These are phyloP conservation scores for Stachybotrys chlorohalonatus DNA, from an alignment of 2,329 filamentous ascomycete genomes.

Conservation along the genomic window DNA sequence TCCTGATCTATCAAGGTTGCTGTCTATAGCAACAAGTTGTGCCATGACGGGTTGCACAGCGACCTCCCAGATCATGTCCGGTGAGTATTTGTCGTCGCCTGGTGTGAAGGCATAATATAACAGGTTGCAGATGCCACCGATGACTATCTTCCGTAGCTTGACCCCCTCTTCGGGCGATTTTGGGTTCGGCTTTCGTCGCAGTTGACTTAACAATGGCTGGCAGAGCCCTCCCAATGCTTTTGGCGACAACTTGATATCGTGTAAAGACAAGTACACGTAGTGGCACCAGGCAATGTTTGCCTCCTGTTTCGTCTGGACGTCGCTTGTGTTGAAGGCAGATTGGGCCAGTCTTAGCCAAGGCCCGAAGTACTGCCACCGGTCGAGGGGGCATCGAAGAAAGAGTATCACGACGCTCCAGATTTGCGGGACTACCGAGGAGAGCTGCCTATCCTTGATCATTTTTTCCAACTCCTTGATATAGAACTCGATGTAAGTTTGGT, in stretches of 20 bases:
- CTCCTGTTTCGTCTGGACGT: constrained; percentile 60
- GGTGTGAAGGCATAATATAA: constrained; percentile 79
- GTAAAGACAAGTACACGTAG: constrained; percentile 65
- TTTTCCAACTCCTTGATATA: constrained; percentile 57
- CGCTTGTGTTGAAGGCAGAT: constrained; percentile 72
- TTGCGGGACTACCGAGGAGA: constrained; percentile 58
- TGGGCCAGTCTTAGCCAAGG: constrained; percentile 75
- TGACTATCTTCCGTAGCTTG: constrained; percentile 41
- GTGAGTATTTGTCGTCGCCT: constrained; percentile 50
- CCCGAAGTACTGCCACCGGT: constrained; percentile 63
- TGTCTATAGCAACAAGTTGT: constrained; percentile 37
- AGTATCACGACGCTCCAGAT: constrained; percentile 83
- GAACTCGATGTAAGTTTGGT: constrained; percentile 59
- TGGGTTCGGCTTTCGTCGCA: constrained; percentile 53
- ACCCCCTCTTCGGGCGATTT: constrained; percentile 43
- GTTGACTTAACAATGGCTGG: constrained; percentile 59
- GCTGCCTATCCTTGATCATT: constrained; percentile 55
- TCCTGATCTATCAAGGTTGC: constrained; percentile 27
- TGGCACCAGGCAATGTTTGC: constrained; percentile 82
- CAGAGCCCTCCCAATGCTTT: constrained; percentile 37
- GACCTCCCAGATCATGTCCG: constrained; percentile 71
- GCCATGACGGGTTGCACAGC: constrained; percentile 59
- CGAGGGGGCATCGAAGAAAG: constrained; percentile 58
- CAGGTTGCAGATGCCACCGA: constrained; percentile 70
- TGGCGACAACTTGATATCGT: constrained; percentile 47